phyloP scores from a whole-genome alignment of 768 basidiomycete genomes.

The Phylloporus arenicola region DNA sequence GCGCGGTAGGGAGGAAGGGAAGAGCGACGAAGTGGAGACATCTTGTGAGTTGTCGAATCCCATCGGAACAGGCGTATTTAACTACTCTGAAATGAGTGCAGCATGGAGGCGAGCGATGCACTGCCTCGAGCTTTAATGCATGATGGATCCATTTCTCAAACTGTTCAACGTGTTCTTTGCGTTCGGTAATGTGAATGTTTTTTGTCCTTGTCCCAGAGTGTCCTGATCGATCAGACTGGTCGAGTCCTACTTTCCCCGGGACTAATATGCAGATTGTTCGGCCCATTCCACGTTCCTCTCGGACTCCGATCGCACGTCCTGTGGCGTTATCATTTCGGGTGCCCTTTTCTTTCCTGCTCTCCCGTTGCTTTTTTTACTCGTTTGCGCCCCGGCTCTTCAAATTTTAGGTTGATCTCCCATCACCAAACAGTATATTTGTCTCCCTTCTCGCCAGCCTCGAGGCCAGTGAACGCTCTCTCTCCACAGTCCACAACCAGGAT shows the following conservation, averaged over 20 bases:
- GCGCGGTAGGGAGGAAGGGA: slow-evolving; percentile 15
- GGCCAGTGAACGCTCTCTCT: slow-evolving; percentile 5
- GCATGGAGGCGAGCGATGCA: slow-evolving; percentile 3
- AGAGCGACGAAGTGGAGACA: slow-evolving; percentile 14
- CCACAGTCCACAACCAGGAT: slow-evolving; percentile 7
- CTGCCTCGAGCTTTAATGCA: no score
- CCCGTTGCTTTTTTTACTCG: no score
- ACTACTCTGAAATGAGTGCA: slow-evolving; percentile 1
- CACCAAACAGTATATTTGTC: slow-evolving; percentile 4
- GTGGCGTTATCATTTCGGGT: neutral
- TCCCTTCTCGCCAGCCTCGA: slow-evolving; percentile 15
- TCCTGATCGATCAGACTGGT: slow-evolving; percentile 15
- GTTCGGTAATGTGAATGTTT: neutral
- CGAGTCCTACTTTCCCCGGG: slow-evolving; percentile 12
- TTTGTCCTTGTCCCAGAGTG: neutral
- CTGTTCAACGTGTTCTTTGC: slow-evolving; percentile 5
- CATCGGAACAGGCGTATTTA: slow-evolving; percentile 9
- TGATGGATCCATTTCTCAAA: no score
- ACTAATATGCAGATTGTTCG: slow-evolving; percentile 6
- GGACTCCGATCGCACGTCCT: neutral
- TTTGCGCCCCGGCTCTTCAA: neutral
- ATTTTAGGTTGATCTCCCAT: slow-evolving; percentile 8
- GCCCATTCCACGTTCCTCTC: slow-evolving; percentile 1
- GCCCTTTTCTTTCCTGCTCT: neutral
- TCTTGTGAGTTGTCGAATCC: slow-evolving; percentile 5